Evolutionary conservation across 129 eudicot genomes (phyloP).

Genomic region (Centella asiatica): DNA sequence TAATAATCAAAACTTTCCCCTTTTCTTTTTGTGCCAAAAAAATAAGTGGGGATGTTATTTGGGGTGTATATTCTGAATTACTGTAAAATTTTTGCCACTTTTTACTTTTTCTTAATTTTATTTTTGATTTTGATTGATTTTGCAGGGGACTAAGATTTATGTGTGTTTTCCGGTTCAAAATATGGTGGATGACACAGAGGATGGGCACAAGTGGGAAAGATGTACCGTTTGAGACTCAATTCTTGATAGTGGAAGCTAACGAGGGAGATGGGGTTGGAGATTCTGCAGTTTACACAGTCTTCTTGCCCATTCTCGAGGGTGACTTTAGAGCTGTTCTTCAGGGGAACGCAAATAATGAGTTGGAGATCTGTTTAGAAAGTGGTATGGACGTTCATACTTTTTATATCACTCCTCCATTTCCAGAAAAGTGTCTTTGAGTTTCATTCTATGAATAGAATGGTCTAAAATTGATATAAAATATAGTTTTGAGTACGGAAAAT

Average conservation of each 20-base stretch:
- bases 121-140: neutral
- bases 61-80: too few species aligned
- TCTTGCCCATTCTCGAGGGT: constrained; percentile 92
- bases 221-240: constrained; percentile 80
- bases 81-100: too few species aligned
- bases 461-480: too few species aligned
- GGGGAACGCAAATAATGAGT: constrained; percentile 62
- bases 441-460: too few species aligned
- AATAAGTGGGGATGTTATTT: too few species aligned
- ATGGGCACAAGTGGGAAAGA: constrained; percentile 82
- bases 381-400: constrained; percentile 41
- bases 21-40: too few species aligned
- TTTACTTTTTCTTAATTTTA: too few species aligned
- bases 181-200: constrained; percentile 98
- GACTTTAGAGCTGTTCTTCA: constrained; percentile 91
- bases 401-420: neutral
- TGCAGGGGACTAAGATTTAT: constrained; percentile 78
- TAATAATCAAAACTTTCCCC: neutral
- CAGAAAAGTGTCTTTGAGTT: too few species aligned
- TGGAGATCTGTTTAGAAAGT: constrained; percentile 88
- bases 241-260: constrained; percentile 53
- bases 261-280: constrained; percentile 32
- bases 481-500: too few species aligned
- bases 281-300: constrained; percentile 53
- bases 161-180: constrained; percentile 77